Evolutionary conservation across 352 stramenopile species (phyloP), one percentile per base, ranked within the genome.

Genomic region (Saprolegnia diclina): DNA sequence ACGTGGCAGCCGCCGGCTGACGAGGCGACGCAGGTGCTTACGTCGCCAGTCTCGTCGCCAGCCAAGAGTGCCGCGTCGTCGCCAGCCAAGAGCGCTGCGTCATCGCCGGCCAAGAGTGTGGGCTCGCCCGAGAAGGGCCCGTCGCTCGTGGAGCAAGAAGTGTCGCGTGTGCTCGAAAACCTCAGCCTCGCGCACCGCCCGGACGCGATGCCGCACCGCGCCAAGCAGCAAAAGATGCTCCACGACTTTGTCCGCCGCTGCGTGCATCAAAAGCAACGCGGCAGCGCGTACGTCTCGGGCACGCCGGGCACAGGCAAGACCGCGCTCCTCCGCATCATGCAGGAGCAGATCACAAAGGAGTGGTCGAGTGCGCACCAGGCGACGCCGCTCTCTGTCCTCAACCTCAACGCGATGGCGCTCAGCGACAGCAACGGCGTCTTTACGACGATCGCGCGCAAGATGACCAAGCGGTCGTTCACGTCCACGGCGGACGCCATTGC

Each of bases 301-400:
- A 77, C 87, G 11, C 87, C 87, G 10, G 87, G 87, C 0, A 91
- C 83, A 42, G 87, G 87, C 24, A 94, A 94, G 67, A 88, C 84
- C 0, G 87, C 87, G 13, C 66, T 92, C 44, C 71, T 94, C 56
- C 82, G 84, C 62, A 73, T 77, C 1, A 84, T 84, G 1, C 71
- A 87, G 50, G 40, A 67, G 22, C 64, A 79, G 18, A 85, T 93
- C 53, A 57, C 78, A 32, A 65, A 80, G 11, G 66, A 90, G 35
- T 86, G 86, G 63, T 50, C 70, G 76, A 73, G 79, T 88, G 77
- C 29, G 44, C 19, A 24, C 13, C 35, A 52, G 6, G 56, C 52
- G 1, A 82, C 82, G 35, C 61, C 73, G 7, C 74, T 88, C 5
- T 71, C 90, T 40, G 70, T 79, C 21, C 71, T 77, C 32, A 84